These are phyloP conservation scores for Huntiella savannae DNA, from an alignment of 2,329 filamentous ascomycete genomes.

Conservation along the genomic window DNA sequence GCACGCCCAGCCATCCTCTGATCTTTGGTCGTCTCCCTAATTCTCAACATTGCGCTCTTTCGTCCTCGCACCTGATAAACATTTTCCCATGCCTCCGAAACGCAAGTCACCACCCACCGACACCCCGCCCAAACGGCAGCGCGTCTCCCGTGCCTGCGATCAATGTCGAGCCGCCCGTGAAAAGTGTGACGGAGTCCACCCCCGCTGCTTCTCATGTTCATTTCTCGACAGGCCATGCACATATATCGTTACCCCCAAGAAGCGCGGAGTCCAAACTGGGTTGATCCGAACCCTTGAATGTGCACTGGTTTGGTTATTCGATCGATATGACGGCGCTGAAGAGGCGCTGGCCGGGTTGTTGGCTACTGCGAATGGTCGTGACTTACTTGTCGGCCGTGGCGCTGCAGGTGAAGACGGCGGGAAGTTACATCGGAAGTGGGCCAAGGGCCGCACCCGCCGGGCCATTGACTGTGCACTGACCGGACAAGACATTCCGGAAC, in stretches of 20 bases:
- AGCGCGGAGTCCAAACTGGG: slow-evolving; percentile 61
- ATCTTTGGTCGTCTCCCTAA: too few relatives aligned
- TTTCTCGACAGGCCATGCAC: slow-evolving; percentile 45
- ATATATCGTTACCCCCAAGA: slow-evolving; percentile 55
- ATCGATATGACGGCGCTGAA: slow-evolving; percentile 40
- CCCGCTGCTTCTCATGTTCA: slow-evolving; percentile 47
- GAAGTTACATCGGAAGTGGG: slow-evolving; percentile 42
- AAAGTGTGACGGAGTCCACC: slow-evolving; percentile 53
- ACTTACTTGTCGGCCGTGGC: slow-evolving; percentile 32
- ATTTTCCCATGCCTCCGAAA: too few relatives aligned
- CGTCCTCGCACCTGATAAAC: too few relatives aligned
- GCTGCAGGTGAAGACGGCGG: slow-evolving; percentile 26
- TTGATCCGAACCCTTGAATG: slow-evolving; percentile 59
- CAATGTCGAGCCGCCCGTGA: slow-evolving; percentile 47
- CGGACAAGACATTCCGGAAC: slow-evolving; percentile 20
- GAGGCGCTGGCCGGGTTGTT: slow-evolving; percentile 35
- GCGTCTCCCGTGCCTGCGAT: slow-evolving; percentile 51
- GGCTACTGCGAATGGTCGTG: slow-evolving; percentile 23
- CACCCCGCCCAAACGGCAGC: slow-evolving; percentile 34
- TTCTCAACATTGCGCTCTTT: neutral
- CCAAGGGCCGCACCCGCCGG: slow-evolving; percentile 39
- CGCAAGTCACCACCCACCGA: slow-evolving; percentile 3
- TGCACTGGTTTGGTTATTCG: slow-evolving; percentile 46
- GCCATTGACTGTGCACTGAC: slow-evolving; percentile 45
- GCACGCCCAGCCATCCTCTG: too few relatives aligned